phyloP scores from a whole-genome alignment of 2,329 filamentous ascomycete genomes.

The Beauveria sp. region DNA sequence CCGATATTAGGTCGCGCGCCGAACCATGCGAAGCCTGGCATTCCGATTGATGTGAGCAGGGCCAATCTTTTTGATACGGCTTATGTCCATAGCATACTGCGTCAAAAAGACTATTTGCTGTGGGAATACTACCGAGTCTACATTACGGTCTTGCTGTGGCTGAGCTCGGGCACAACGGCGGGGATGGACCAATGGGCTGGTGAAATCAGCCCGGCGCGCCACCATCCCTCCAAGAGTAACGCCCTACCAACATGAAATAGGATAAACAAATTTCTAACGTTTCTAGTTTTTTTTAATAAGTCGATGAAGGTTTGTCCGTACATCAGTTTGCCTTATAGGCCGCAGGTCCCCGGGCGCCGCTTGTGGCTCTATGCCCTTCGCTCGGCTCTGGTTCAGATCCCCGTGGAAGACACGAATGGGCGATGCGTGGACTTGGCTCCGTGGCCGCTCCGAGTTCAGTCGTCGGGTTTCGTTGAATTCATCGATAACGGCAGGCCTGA shows the following conservation, averaged over 20 bases:
- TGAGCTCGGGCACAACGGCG: constrained; percentile 27
- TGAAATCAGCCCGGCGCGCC: constrained; percentile 25
- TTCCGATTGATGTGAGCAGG: constrained; percentile 33
- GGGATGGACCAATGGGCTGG: constrained; percentile 37
- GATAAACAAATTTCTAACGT: too few species aligned
- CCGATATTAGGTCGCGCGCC: constrained; percentile 14
- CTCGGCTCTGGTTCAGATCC: constrained; percentile 26
- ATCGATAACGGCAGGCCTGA: constrained; percentile 23
- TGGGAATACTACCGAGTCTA: constrained; percentile 37
- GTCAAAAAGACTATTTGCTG: constrained; percentile 25
- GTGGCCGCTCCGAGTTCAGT: constrained; percentile 30
- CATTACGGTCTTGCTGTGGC: constrained; percentile 26
- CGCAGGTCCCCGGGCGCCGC: constrained; percentile 16
- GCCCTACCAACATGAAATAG: too few species aligned
- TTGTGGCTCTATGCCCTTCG: constrained; percentile 22
- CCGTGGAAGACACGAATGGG: constrained; percentile 26
- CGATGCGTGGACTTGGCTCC: constrained; percentile 34
- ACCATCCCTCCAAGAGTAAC: constrained; percentile 21
- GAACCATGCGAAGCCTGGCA: constrained; percentile 20
- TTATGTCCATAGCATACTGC: constrained; percentile 34
- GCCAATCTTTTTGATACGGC: constrained; percentile 39
- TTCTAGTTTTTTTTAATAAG: constrained; percentile 34
- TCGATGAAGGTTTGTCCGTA: constrained; percentile 30
- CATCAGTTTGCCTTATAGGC: constrained; percentile 25
- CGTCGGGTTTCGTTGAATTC: constrained; percentile 28